Evolutionary conservation across 2,329 filamentous ascomycete genomes (phyloP).

Genomic region (Cadophora malorum): DNA sequence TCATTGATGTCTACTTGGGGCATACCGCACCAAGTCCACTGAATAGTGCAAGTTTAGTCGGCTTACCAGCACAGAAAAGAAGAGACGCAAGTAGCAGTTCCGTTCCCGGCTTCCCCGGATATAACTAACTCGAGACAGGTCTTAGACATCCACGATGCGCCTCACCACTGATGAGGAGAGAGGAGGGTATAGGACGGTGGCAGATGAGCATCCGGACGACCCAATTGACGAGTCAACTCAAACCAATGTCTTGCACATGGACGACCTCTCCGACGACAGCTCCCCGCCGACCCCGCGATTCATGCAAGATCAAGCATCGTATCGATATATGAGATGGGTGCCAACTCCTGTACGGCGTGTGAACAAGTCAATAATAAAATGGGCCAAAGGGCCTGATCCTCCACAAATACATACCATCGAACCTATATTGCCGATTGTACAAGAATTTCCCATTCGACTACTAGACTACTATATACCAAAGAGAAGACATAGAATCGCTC

Average conservation of each 20-base stretch:
- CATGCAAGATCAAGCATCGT: conserved; percentile 59
- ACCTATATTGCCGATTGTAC: conserved; percentile 69
- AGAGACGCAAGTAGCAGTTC: neutral
- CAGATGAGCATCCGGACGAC: conserved; percentile 42
- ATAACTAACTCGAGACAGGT: conserved; percentile 12
- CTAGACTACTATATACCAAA: conserved; percentile 68
- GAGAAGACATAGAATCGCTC: conserved; percentile 61
- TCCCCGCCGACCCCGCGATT: conserved; percentile 63
- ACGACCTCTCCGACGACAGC: conserved; percentile 53
- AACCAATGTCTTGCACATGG: conserved; percentile 45
- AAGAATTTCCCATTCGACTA: conserved; percentile 69
- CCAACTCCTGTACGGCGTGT: conserved; percentile 61
- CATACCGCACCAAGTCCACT: conserved; percentile 8
- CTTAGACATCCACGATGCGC: conserved; percentile 21
- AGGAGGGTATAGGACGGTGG: conserved; percentile 30
- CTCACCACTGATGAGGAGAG: conserved; percentile 35
- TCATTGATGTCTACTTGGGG: neutral
- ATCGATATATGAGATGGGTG: conserved; percentile 60
- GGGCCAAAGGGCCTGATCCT: conserved; percentile 62
- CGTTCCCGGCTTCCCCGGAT: neutral
- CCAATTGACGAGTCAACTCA: conserved; percentile 42
- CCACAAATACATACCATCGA: conserved; percentile 59
- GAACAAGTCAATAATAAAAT: conserved; percentile 51
- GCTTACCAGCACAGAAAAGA: neutral
- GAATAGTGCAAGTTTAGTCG: neutral